Base-by-base conservation (phyloP, 768 basidiomycete species). In the Wakefieldia striispora region DNA sequence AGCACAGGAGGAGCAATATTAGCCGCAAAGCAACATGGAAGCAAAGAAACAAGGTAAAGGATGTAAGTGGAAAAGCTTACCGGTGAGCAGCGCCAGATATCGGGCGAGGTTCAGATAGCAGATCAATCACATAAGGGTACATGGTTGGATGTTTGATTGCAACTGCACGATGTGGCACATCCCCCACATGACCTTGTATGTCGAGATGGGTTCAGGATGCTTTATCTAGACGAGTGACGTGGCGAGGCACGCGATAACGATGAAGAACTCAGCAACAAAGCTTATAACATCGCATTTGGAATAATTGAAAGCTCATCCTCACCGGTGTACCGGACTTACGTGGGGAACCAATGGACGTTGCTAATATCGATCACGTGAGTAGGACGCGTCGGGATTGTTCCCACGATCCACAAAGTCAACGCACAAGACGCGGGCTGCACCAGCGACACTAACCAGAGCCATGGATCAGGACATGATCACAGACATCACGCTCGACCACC, bases 401-500 rank as follows among this genome's bases (percentile, higher is more conserved):
- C 43, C 67, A 69, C 65, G 57, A 36, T 14, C 11, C 1, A 26
- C 12, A 20, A 37, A 44, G 34, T 54, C 39, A 17, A 60, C n/a
- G 56, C 60, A 9, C 23, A 40, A 20, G n/a, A 6, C 38, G 31
- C 14, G 4, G 17, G 8, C 8, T 33, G 14, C 9, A 13, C 12
- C 23, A n/a, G 24, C 19, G 19, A 40, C 31, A 14, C 29, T 29
- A 12, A 29, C 29, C 29, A 29, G 29, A 29, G 13, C 34, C 17
- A 49, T 61, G 56, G 50, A 54, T 23, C 50, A 56, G 16, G 56
- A 59, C 55, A 65, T 58, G 55, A 60, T 67, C 17, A 63, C 66
- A 35, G 71, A 73, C 64, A 63, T 79, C 19, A 84, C 79, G 48
- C 64, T 76, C 41, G 72, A 77, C 59, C 77, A 81, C 62, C 58